These are phyloP conservation scores for Collybiopsis luxurians DNA, from an alignment of 768 basidiomycete genomes.

Conservation along the genomic window DNA sequence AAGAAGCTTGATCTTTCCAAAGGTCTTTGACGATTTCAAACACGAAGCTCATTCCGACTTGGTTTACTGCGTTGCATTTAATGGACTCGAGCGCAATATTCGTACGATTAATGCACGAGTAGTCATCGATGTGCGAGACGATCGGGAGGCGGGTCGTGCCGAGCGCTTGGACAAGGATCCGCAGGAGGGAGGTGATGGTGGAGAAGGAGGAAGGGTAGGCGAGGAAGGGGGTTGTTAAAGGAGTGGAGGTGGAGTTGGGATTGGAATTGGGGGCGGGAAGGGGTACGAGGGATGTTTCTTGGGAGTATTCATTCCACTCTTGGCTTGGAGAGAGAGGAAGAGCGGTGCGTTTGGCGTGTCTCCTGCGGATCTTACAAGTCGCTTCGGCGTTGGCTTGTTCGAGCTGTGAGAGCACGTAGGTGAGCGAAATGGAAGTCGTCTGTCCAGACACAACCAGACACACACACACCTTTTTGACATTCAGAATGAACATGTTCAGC, in stretches of 20 bases:
- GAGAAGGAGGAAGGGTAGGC: conserved; percentile 21
- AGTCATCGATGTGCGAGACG: conserved; percentile 80
- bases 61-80: no score
- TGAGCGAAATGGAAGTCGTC: neutral
- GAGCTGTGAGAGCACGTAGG: conserved; percentile 46
- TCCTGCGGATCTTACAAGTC: conserved; percentile 90
- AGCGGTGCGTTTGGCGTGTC: conserved; percentile 87
- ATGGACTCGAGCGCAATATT: conserved; percentile 92
- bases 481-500: conserved; percentile 75
- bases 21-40: no score
- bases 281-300: neutral
- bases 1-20: no score
- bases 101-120: conserved; percentile 85
- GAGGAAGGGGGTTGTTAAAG: conserved; percentile 32
- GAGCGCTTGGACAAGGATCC: conserved; percentile 76
- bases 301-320: neutral
- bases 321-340: conserved; percentile 52
- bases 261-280: no score
- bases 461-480: conserved; percentile 74
- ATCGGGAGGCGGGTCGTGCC: conserved; percentile 80
- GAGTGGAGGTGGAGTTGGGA: conserved; percentile 7
- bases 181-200: conserved; percentile 39
- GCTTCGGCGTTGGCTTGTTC: conserved; percentile 85
- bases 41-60: no score
- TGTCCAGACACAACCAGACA: neutral